A percentile compares a stretch with the other conserved stretches of the same genome.
Evolutionary conservation across 192 early-diverging fungal species (phyloP).

Genomic region (Irineochytrium annulatum): DNA sequence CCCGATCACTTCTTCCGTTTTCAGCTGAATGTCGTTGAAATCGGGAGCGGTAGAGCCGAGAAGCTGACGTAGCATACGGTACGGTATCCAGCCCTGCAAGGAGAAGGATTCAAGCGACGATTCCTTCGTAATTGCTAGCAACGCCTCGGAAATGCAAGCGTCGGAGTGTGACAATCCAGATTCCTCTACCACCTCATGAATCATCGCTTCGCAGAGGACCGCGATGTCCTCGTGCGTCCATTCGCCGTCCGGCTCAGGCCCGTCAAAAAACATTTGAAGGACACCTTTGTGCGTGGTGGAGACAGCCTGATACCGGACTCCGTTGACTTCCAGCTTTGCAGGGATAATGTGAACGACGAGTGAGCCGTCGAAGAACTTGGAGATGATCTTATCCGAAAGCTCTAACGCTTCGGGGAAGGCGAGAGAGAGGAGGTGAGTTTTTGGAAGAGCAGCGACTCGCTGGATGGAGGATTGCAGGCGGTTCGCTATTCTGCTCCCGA

Average conservation of each 20-base stretch:
- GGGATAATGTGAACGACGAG: conserved; percentile 2
- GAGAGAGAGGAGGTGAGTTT: conserved; percentile 5
- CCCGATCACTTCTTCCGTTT: conserved; percentile 7
- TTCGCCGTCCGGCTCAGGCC: background rate
- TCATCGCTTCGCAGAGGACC: conserved; percentile 7
- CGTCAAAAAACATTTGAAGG: background rate
- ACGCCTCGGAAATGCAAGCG: conserved; percentile 25
- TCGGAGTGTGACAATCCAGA: conserved; percentile 20
- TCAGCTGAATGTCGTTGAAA: background rate
- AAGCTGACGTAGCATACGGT: conserved; percentile 1
- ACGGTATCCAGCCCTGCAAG: background rate
- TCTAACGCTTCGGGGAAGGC: conserved; percentile 3
- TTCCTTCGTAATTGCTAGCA: conserved; percentile 10
- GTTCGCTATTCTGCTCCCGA: background rate
- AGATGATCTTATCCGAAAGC: conserved; percentile 1
- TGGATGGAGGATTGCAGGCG: conserved; percentile 2
- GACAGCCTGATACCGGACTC: conserved; percentile 8
- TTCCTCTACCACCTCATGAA: conserved; percentile 27
- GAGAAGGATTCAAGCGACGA: background rate
- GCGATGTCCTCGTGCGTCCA: conserved; percentile 4
- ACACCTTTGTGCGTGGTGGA: background rate
- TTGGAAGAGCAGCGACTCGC: background rate
- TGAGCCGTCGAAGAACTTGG: background rate
- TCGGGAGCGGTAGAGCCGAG: background rate
- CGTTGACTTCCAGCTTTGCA: conserved; percentile 4